Base-by-base conservation (phyloP, 164 flowering plant species). In the Vitis amurensis region DNA sequence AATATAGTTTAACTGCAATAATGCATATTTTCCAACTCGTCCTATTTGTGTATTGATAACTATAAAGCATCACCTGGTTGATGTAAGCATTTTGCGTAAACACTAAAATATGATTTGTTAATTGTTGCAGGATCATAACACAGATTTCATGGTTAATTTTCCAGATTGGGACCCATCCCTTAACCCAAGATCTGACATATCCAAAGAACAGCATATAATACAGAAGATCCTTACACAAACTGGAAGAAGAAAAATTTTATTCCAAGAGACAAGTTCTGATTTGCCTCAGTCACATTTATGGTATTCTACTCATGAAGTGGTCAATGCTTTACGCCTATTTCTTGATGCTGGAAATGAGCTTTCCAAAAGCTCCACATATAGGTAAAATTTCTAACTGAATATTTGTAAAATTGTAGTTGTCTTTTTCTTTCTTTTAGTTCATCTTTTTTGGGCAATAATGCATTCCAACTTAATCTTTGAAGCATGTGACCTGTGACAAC, bases 81-180 rank as follows among this genome's bases (percentile, higher is more conserved):
- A 61, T 30, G 27, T 30, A 8, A 27, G 55, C 23, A 15, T 19
- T 27, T 64, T 64, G 44, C 9, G 9, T 50, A 12, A 13, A 64
- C 8, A 27, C 48, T 8, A 64, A 64, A 52, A 66, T 53, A 16
- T 52, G 4, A 9, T 19, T 68, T 72, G 59, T 60, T 29, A 37
- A 56, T 69, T 66, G 62, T 71, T 72, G 72, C 91, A 93, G 99
- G 89, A 95, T 73, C 99, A 95, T 72, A 93, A 93, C 80, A 88
- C 56, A 56, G 99, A 95, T 75, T 95, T 73, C 78, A 89, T 95
- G 66, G 97, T 95, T 65, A 73, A 89, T 66, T 76, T 95, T 76
- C 99, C 97, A 0, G 97, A 95, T 57, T 89, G 93, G 92, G 87
- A 88, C 83, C 97, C 99, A 56, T 81, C 91, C n/a, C 37, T 50